Percentiles rank a stretch among this genome's conserved stretches.
phyloP scores from a whole-genome alignment of 2,329 filamentous ascomycete species.

The Cordyceps sp. region DNA sequence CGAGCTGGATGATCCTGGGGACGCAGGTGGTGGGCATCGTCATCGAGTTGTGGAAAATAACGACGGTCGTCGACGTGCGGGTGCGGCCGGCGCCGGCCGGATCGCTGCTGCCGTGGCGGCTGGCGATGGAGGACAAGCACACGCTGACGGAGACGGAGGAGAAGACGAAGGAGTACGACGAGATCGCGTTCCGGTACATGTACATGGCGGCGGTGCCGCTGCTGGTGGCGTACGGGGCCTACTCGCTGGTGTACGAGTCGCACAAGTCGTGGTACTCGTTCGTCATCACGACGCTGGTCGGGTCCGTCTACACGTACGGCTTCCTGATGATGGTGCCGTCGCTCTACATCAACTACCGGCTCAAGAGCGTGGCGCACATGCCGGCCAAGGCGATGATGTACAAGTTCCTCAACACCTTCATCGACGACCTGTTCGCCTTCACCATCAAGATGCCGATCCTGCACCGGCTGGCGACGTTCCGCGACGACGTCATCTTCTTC shows the following conservation, averaged over 20 bases:
- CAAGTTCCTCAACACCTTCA: constrained; percentile 97
- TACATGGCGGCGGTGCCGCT: constrained; percentile 85
- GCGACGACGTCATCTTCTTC: constrained; percentile 97
- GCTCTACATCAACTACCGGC: constrained; percentile 96
- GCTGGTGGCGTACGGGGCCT: constrained; percentile 73
- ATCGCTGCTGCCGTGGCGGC: constrained; percentile 59
- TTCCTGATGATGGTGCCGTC: constrained; percentile 99
- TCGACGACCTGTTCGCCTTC: constrained; percentile 95
- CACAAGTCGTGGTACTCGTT: constrained; percentile 99
- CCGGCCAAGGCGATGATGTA: constrained; percentile 92
- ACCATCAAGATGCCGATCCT: constrained; percentile 98
- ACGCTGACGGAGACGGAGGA: constrained; percentile 87
- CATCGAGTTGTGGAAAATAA: constrained; percentile 79
- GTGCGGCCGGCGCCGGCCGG: constrained; percentile 51
- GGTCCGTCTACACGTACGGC: constrained; percentile 91
- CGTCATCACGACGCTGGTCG: constrained; percentile 86
- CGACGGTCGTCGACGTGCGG: constrained; percentile 81
- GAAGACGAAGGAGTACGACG: constrained; percentile 96
- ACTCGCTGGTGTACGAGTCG: constrained; percentile 80
- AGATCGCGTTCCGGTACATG: constrained; percentile 94
- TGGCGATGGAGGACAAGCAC: constrained; percentile 93
- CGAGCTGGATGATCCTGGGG: constrained; percentile 96
- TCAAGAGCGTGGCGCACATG: constrained; percentile 95
- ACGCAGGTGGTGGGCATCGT: constrained; percentile 70
- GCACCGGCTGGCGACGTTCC: constrained; percentile 77